A percentile compares a stretch with the other conserved stretches of the same genome.
Conservation (phyloP, 192 early-diverging fungal genomes). For the Lobosporangium transversale region DNA sequence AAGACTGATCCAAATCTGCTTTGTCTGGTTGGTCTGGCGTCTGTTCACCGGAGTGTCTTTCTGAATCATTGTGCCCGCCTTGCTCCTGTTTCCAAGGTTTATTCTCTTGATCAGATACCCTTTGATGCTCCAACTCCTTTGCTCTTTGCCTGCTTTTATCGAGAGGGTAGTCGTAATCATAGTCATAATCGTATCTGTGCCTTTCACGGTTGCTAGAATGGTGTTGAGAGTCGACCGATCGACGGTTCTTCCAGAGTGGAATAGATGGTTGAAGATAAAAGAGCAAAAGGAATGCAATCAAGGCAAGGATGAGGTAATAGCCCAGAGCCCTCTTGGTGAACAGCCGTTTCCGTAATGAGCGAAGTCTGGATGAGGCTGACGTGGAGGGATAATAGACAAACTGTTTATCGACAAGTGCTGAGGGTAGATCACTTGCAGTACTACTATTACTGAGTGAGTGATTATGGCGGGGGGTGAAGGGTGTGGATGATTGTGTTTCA, state of each 20-base stretch:
- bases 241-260: constrained; percentile 16
- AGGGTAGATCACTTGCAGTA: constrained; percentile 41
- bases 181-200: constrained; percentile 44
- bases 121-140: constrained; percentile 42
- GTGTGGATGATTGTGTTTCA: neutral
- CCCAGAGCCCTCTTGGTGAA: constrained; percentile 12
- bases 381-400: constrained; percentile 38
- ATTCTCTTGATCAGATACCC: constrained; percentile 10
- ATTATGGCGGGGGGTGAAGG: constrained; percentile 21
- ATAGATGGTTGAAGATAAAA: constrained; percentile 31
- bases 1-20: neutral
- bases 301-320: constrained; percentile 14
- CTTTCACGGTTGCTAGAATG: constrained; percentile 42
- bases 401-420: constrained; percentile 50
- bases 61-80: neutral
- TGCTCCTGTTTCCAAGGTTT: neutral
- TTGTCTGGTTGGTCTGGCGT: neutral
- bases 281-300: constrained; percentile 37
- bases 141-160: constrained; percentile 30
- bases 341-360: constrained; percentile 34
- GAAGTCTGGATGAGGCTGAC: constrained; percentile 26
- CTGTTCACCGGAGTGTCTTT: neutral
- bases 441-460: constrained; percentile 39
- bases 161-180: constrained; percentile 42
- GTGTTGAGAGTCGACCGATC: constrained; percentile 4